A percentile compares a stretch with the other conserved stretches of the same genome.
Conservation (phyloP, 2,329 filamentous ascomycete species). For the Aaosphaeria pasadenensis region DNA sequence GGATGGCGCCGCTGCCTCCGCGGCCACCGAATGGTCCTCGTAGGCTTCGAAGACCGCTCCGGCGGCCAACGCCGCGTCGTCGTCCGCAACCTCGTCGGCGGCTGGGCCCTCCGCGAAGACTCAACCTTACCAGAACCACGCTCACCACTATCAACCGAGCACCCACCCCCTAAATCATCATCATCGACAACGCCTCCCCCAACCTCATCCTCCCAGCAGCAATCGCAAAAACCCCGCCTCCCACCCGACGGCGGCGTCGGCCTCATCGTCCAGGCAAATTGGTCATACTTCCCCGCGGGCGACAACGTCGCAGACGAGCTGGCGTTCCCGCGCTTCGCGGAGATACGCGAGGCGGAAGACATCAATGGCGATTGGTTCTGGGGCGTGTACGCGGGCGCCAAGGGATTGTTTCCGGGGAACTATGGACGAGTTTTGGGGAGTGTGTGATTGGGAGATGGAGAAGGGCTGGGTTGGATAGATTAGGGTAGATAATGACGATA, state of each 20-base stretch:
- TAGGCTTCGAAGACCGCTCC: constrained; percentile 69
- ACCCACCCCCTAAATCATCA: neutral
- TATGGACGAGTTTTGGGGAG: constrained; percentile 59
- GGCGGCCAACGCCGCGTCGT: constrained; percentile 67
- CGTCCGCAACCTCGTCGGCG: constrained; percentile 73
- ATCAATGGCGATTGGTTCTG: constrained; percentile 90
- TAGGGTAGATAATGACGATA: neutral
- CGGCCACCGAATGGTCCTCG: constrained; percentile 80
- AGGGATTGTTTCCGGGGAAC: constrained; percentile 75
- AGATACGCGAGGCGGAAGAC: constrained; percentile 79
- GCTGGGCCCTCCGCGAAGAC: constrained; percentile 60
- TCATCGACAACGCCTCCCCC: constrained; percentile 1
- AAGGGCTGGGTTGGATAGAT: neutral
- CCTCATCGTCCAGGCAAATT: constrained; percentile 61
- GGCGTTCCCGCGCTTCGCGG: constrained; percentile 77
- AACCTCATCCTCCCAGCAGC: neutral
- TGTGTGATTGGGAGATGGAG: no score
- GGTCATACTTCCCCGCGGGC: constrained; percentile 71
- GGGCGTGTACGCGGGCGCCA: constrained; percentile 77
- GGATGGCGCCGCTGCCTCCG: constrained; percentile 82
- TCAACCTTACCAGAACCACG: neutral
- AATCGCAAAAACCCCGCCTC: constrained; percentile 41
- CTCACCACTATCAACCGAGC: no score
- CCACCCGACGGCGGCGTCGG: constrained; percentile 77
- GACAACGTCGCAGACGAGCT: constrained; percentile 68